Percentiles rank a stretch among this genome's conserved stretches.
Conservation (phyloP, 257 asterid genomes). For the Lycium ferocissimum region DNA sequence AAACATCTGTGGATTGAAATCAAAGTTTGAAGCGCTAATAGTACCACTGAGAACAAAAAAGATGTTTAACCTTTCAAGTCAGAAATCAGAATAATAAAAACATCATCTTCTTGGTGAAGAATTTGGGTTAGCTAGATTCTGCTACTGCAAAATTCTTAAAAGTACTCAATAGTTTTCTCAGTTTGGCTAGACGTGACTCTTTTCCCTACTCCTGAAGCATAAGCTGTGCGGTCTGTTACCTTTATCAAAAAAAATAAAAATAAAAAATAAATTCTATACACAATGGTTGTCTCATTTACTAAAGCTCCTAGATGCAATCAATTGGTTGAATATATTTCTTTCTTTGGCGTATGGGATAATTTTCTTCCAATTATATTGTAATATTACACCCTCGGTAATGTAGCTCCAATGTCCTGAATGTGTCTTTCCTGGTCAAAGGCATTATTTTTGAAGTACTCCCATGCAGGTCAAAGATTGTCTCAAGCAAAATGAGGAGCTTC, state of each 20-base stretch:
- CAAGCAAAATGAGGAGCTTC: slow-evolving; percentile 84
- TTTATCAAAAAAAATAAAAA: no score
- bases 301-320: neutral
- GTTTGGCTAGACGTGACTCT: neutral
- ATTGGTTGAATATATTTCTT: neutral
- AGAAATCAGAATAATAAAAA: neutral
- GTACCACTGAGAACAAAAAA: neutral
- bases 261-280: neutral
- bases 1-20: neutral
- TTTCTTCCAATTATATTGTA: neutral
- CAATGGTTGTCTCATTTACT: neutral
- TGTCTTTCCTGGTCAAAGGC: slow-evolving; percentile 17
- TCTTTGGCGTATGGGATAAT: neutral
- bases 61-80: slow-evolving; percentile 15
- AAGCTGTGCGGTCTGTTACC: neutral
- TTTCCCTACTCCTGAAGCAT: neutral
- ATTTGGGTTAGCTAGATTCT: neutral
- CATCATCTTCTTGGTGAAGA: slow-evolving; percentile 10
- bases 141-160: neutral
- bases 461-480: slow-evolving; percentile 81
- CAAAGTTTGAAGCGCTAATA: neutral
- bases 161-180: neutral
- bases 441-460: slow-evolving; percentile 26
- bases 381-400: slow-evolving; percentile 10
- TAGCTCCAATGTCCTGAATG: neutral